Base-by-base conservation (phyloP, 164 flowering plant species). In the Warburgia ugandensis region DNA sequence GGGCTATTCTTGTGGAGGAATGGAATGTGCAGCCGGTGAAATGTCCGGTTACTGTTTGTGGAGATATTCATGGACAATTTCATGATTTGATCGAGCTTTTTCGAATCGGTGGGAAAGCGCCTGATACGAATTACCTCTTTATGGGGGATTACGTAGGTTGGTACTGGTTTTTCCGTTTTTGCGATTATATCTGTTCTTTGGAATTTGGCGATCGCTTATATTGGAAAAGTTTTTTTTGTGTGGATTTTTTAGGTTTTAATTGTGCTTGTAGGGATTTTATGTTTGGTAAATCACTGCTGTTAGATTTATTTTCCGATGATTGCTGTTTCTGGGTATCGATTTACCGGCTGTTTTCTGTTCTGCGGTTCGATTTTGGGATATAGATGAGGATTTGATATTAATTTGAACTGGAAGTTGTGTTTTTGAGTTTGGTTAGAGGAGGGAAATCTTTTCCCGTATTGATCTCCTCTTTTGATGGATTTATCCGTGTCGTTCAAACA, bases 21-120 rank as follows among this genome's bases (percentile, higher is more conserved):
- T 69, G 73, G 71, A 72, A 72, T 42, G 77, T 68, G 9, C 76
- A 72, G 47, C 68, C 76, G 32, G 76, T 72, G 16, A 68, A 72
- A 55, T 72, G 73, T 33, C 76, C 76, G 19, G 76, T 72, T 29
- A 72, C 76, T 6, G 76, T 72, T n/a, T 72, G 76, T 35, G 76
- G 76, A 5, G 76, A 72, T 48, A 72, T 72, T 10, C 76, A 72
- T 14, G 76, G 76, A 3, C 76, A 72, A 57, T 72, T 72, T 49
- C 66, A 68, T 26, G 76, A 72, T 65, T 70, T 72, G 29, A 62
- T 72, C 48, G 76, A 72, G 70, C 53, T 72, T 52, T 72, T 72
- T 49, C 65, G 70, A 26, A 72, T 72, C 44, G 76, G 76, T n/a
- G 73, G 76, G 17, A 65, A 65, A 2, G 57, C 68, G 46, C 76